These are phyloP conservation scores for Inosperma sp. DNA, from an alignment of 768 basidiomycete species.

Conservation along the genomic window DNA sequence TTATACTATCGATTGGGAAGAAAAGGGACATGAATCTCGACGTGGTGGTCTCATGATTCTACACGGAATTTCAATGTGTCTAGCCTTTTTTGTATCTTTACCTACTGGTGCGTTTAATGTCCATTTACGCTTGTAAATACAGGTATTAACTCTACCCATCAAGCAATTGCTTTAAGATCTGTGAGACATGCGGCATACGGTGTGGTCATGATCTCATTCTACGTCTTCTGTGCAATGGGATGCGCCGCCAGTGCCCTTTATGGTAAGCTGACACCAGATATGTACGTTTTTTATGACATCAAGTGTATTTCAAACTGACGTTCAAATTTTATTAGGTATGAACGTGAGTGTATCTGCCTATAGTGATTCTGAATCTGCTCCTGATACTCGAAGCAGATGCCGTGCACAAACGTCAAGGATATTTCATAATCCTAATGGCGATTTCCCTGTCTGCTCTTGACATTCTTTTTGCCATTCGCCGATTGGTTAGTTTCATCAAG, in stretches of 20 bases:
- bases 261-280: slow-evolving; percentile 73
- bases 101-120: slow-evolving; percentile 59
- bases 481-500: slow-evolving; percentile 46
- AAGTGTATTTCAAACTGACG: slow-evolving; percentile 17
- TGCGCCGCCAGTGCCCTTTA: slow-evolving; percentile 68
- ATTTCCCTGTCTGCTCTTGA: slow-evolving; percentile 45
- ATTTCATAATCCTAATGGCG: slow-evolving; percentile 36
- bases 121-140: background rate
- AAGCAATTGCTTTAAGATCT: slow-evolving; percentile 78
- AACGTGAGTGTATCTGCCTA: slow-evolving; percentile 37
- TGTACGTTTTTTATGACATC: slow-evolving; percentile 47
- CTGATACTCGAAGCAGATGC: slow-evolving; percentile 29
- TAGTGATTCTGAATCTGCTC: background rate
- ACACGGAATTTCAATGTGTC: slow-evolving; percentile 68
- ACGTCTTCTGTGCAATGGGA: slow-evolving; percentile 55
- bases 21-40: slow-evolving; percentile 38
- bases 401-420: slow-evolving; percentile 63
- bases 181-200: slow-evolving; percentile 65
- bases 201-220: slow-evolving; percentile 58
- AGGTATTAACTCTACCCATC: slow-evolving; percentile 6
- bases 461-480: slow-evolving; percentile 44
- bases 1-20: slow-evolving; percentile 73
- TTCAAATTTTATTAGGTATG: slow-evolving; percentile 48
- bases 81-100: slow-evolving; percentile 80
- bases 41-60: slow-evolving; percentile 68